Evolutionary conservation across 768 basidiomycete species (phyloP).

Genomic region (Mycena metata): DNA sequence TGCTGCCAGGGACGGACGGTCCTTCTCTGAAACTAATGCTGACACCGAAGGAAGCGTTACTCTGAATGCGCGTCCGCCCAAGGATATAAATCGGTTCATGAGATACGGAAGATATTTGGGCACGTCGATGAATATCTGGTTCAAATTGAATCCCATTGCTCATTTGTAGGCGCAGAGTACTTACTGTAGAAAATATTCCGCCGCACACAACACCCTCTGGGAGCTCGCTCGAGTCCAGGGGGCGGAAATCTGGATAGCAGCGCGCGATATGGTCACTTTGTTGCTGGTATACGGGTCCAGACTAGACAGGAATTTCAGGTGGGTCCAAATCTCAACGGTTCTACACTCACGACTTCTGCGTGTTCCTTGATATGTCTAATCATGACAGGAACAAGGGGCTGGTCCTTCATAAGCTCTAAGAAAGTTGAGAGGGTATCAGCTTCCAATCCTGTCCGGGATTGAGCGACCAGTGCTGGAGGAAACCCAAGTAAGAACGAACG

Average conservation of each 20-base stretch:
- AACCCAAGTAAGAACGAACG: background rate
- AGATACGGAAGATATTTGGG: conserved; percentile 30
- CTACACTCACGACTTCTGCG: conserved; percentile 14
- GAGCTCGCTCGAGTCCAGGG: conserved; percentile 24
- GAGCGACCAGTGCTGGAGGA: background rate
- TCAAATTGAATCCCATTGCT: background rate
- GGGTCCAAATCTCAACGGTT: background rate
- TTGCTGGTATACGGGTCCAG: background rate
- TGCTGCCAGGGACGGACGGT: conserved; percentile 22
- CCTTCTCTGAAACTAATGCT: conserved; percentile 21
- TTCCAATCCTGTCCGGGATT: conserved; percentile 22
- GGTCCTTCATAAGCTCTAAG: conserved; percentile 17
- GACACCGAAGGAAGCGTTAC: conserved; percentile 33
- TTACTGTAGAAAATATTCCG: conserved; percentile 19
- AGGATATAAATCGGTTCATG: conserved; percentile 23
- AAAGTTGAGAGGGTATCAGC: conserved; percentile 24
- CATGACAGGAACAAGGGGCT: conserved; percentile 32
- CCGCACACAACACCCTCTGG: conserved; percentile 26
- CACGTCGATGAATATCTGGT: conserved; percentile 28
- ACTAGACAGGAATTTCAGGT: background rate
- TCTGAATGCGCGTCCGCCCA: conserved; percentile 32
- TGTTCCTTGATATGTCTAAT: conserved; percentile 16
- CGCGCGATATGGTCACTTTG: conserved; percentile 23
- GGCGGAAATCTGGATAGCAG: conserved; percentile 28
- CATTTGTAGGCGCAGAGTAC: background rate